Base-by-base conservation (phyloP, 2,329 filamentous ascomycete species). In the Hypomyces rosellus region DNA sequence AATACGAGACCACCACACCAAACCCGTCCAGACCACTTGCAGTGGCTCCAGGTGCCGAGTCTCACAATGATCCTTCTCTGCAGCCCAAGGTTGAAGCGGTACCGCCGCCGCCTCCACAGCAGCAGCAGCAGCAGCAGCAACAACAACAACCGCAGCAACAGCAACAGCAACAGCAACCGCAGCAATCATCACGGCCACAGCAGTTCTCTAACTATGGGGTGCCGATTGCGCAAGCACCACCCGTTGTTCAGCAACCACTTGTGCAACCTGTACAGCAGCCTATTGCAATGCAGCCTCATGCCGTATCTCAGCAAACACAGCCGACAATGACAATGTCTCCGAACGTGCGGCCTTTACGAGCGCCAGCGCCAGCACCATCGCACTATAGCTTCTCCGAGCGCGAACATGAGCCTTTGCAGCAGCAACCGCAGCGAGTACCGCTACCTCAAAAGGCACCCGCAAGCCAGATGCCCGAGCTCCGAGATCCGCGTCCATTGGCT, bases 241-340 rank as follows among this genome's bases (percentile, higher is more conserved):
- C 38, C 38, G 59, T 30, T 30, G 25, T 57, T n/a, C 65, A 65
- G 45, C 58, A 61, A 30, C 61, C 61, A 16, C 59, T 59, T 52
- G 62, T 55, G 47, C 67, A 57, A 18, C 42, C 49, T 11, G 43
- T 14, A 33, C 52, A 62, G 52, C 64, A 62, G 36, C 59, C 65
- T 13, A 55, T 69, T 47, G 51, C 60, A 15, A 59, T 65, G 49
- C 65, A 63, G 51, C 63, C 65, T 46, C 72, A 74, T 49, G 59
- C 64, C 36, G 58, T 65, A 34, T 53, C 64, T 34, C 73, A 72
- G 52, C 62, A 68, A 44, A 63, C 63, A 13, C 60, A 70, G 7
- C 74, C 74, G 53, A 63, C 68, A 42, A 75, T 76, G 53, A 63
- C 68, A 42, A 75, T 76, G 68, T 79, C 76, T 9, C 77, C 76